phyloP scores from a whole-genome alignment of 2,329 filamentous ascomycete species.

The Colletotrichum sp. region DNA sequence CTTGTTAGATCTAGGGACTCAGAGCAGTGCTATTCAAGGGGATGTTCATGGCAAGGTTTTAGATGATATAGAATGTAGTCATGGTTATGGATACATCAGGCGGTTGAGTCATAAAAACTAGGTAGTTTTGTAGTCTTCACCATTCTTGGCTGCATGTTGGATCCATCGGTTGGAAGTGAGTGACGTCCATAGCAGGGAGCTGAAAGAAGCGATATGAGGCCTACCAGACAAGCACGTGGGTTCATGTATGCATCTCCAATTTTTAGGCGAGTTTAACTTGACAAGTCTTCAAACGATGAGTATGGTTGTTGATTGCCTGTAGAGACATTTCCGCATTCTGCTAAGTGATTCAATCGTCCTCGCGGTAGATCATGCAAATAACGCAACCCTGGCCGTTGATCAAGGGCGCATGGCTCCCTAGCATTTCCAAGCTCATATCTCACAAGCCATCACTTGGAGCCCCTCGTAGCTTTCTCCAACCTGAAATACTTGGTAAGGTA shows the following conservation, averaged over 20 bases:
- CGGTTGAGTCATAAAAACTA: background rate
- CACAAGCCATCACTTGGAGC: background rate
- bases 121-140: background rate
- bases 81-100: background rate
- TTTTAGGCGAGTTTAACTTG: background rate
- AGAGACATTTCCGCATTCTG: background rate
- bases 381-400: background rate
- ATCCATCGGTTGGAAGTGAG: background rate
- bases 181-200: background rate
- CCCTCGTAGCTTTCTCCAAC: background rate
- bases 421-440: background rate
- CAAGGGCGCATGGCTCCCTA: background rate
- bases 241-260: background rate
- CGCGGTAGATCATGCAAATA: background rate
- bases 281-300: background rate
- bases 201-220: background rate
- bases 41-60: background rate
- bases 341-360: background rate
- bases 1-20: background rate
- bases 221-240: background rate
- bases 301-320: background rate
- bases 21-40: background rate
- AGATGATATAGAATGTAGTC: background rate
- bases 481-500: background rate
- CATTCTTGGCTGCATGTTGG: background rate